Evolutionary conservation across 257 asterid species (phyloP).

Genomic region (Salvia rosmarinus): DNA sequence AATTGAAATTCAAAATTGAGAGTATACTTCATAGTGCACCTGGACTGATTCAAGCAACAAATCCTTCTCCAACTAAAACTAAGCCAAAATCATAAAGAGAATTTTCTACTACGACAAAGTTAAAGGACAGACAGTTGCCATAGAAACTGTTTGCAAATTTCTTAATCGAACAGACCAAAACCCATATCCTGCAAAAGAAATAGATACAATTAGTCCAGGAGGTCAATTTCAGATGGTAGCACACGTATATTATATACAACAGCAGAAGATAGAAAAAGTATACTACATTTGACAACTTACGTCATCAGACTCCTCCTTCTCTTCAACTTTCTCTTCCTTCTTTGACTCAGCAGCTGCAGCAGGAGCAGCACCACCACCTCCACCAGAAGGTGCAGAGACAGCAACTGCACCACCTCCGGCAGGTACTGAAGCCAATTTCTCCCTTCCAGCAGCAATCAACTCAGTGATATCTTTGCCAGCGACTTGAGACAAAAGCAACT

Average conservation of each 20-base stretch:
- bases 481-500: constrained; percentile 53
- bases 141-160: not conserved
- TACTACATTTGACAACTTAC: constrained; percentile 24
- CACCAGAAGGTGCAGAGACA: constrained; percentile 42
- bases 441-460: constrained; percentile 62
- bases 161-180: constrained; percentile 58
- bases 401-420: constrained; percentile 64
- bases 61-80: constrained; percentile 33
- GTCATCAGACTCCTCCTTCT: constrained; percentile 66
- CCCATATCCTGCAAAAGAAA: constrained; percentile 56
- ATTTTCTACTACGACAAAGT: not conserved
- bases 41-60: constrained; percentile 3
- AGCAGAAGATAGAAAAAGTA: too few relatives aligned
- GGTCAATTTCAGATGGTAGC: too few relatives aligned
- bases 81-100: constrained; percentile 17
- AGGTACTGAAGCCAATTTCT: constrained; percentile 63
- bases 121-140: not conserved
- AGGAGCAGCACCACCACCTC: constrained; percentile 49
- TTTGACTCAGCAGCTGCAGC: constrained; percentile 53
- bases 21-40: not conserved
- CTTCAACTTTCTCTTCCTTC: constrained; percentile 64
- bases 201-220: not conserved
- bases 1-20: constrained; percentile 26
- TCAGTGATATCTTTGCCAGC: constrained; percentile 59
- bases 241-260: too few relatives aligned